Conservation (phyloP, 1,139 yeast species). For the Geotrichum reessii region DNA sequence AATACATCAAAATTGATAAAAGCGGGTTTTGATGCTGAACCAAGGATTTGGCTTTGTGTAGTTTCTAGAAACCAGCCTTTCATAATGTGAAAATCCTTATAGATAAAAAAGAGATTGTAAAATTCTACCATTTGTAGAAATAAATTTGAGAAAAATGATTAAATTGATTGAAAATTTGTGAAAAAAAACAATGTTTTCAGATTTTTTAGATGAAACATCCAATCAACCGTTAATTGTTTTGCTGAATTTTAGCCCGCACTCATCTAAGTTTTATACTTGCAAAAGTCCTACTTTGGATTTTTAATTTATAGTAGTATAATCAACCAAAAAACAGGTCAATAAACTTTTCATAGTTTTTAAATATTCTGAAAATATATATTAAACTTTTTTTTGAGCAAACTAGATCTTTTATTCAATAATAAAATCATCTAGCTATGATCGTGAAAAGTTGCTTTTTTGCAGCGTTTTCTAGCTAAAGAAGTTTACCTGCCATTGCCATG, state of each 20-base stretch:
- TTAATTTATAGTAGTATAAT: not conserved
- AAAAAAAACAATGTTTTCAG: not conserved
- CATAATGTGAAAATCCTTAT: slow-evolving; percentile 3
- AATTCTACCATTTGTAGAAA: slow-evolving; percentile 1
- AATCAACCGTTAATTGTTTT: not conserved
- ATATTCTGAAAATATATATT: not conserved
- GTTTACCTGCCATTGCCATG: not conserved
- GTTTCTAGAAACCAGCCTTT: slow-evolving; percentile 1
- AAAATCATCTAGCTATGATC: not conserved
- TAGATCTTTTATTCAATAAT: not conserved
- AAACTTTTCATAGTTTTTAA: not conserved
- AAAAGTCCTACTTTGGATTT: not conserved
- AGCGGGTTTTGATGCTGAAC: slow-evolving; percentile 45
- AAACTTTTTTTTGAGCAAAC: not conserved
- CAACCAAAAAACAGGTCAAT: not conserved
- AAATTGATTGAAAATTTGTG: not conserved
- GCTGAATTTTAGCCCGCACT: not conserved
- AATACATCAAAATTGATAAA: slow-evolving; percentile 49
- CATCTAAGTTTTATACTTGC: not conserved
- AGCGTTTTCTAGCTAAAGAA: not conserved
- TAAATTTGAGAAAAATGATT: not conserved
- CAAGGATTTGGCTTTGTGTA: slow-evolving; percentile 43
- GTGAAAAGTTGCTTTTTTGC: not conserved
- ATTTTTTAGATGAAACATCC: not conserved
- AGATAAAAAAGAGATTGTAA: not conserved